phyloP scores from a whole-genome alignment of 78 protist species.

The Pigoraptor vietnamica region DNA sequence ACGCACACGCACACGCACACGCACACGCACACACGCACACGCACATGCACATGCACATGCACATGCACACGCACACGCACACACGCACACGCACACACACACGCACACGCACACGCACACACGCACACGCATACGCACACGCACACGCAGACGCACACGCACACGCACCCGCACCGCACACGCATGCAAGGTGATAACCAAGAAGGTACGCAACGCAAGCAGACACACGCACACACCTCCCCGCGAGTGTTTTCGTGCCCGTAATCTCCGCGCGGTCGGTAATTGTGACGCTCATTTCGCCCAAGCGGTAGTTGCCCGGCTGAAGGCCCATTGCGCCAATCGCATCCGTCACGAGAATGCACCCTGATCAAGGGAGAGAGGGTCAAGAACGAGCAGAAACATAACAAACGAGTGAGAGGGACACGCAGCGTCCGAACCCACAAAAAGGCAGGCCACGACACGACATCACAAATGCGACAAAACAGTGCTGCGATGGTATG shows the following conservation, averaged over 20 bases:
- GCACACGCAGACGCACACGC: conserved; percentile 2
- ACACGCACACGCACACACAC: background rate
- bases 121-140: conserved; percentile 2
- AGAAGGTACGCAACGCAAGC: too few species aligned
- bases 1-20: too few species aligned
- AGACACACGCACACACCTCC: conserved; percentile 6
- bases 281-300: background rate
- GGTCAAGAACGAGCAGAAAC: background rate
- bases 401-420: background rate
- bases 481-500: too few species aligned
- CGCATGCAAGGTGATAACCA: too few species aligned
- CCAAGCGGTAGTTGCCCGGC: conserved; percentile 11
- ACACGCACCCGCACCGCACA: background rate
- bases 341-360: conserved; percentile 27
- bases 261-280: background rate
- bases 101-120: background rate
- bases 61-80: too few species aligned
- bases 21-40: too few species aligned
- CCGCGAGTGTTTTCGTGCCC: background rate
- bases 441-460: background rate
- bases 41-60: too few species aligned
- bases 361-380: background rate
- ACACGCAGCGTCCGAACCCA: background rate
- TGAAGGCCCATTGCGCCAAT: conserved; percentile 28
- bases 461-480: background rate